phyloP scores from a whole-genome alignment of 2,329 filamentous ascomycete species.

The Alternaria infectoria region DNA sequence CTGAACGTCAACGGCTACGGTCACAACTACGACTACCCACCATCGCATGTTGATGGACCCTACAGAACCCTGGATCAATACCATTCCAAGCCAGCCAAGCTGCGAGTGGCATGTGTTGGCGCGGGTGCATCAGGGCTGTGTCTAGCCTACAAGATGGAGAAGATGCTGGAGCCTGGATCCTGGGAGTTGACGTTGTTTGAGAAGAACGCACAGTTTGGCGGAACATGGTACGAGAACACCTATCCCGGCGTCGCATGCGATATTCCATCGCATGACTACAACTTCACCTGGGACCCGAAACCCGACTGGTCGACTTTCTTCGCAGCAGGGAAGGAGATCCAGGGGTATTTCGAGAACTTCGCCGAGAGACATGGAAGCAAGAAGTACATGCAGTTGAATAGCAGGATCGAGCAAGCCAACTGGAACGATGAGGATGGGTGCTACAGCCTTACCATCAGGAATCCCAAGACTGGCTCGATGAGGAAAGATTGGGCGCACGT shows the following conservation, averaged over 20 bases:
- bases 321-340: slow-evolving; percentile 57
- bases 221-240: slow-evolving; percentile 45
- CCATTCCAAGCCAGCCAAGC: slow-evolving; percentile 40
- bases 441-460: slow-evolving; percentile 49
- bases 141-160: slow-evolving; percentile 44
- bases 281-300: slow-evolving; percentile 67
- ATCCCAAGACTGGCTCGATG: slow-evolving; percentile 41
- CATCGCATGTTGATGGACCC: slow-evolving; percentile 35
- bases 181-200: slow-evolving; percentile 41
- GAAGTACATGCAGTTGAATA: slow-evolving; percentile 56
- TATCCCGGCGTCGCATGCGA: slow-evolving; percentile 46
- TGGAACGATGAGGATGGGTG: slow-evolving; percentile 53
- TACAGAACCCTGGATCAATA: slow-evolving; percentile 43
- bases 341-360: slow-evolving; percentile 56
- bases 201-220: slow-evolving; percentile 40
- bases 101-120: slow-evolving; percentile 39
- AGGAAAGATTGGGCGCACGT: slow-evolving; percentile 48
- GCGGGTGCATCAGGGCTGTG: slow-evolving; percentile 42
- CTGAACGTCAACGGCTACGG: slow-evolving; percentile 37
- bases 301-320: slow-evolving; percentile 61
- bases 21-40: slow-evolving; percentile 38
- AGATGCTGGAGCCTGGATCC: slow-evolving; percentile 35
- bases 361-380: slow-evolving; percentile 64
- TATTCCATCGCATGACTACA: slow-evolving; percentile 62
- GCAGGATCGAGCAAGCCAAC: slow-evolving; percentile 51